These are phyloP conservation scores for Pulveroboletus sp. DNA, from an alignment of 768 basidiomycete species.

Conservation along the genomic window DNA sequence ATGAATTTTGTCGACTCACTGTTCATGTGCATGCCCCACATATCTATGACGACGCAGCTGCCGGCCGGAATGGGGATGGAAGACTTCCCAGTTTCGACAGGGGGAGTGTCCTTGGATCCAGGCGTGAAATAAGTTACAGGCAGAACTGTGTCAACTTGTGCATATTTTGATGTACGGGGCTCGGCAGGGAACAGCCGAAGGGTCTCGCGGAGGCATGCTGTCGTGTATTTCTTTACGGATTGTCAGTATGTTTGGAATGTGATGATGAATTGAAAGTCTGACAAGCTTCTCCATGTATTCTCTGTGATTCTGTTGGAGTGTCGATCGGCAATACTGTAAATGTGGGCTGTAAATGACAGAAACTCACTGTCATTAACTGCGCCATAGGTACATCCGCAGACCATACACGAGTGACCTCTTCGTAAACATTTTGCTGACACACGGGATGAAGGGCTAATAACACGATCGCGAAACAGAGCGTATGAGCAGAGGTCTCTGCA, in stretches of 20 bases:
- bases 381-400: slow-evolving; percentile 33
- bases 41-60: slow-evolving; percentile 39
- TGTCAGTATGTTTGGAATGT: not conserved
- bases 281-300: slow-evolving; percentile 39
- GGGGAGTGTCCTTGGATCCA: slow-evolving; percentile 9
- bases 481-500: slow-evolving; percentile 48
- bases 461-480: slow-evolving; percentile 40
- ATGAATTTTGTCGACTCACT: slow-evolving; percentile 29
- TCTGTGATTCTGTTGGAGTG: slow-evolving; percentile 35
- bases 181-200: slow-evolving; percentile 42
- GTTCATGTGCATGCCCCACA: slow-evolving; percentile 43
- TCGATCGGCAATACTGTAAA: not conserved
- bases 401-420: slow-evolving; percentile 41
- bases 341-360: not conserved
- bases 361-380: slow-evolving; percentile 28
- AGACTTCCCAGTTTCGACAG: slow-evolving; percentile 28
- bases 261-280: not conserved
- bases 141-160: slow-evolving; percentile 34
- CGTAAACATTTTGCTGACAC: slow-evolving; percentile 43
- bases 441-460: slow-evolving; percentile 51
- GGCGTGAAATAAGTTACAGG: slow-evolving; percentile 34
- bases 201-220: slow-evolving; percentile 44
- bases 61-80: slow-evolving; percentile 38
- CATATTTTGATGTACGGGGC: slow-evolving; percentile 35
- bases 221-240: slow-evolving; percentile 38